Evolutionary conservation across 108 stramenopile genomes (phyloP).

Genomic region (Nitzschia sp.): DNA sequence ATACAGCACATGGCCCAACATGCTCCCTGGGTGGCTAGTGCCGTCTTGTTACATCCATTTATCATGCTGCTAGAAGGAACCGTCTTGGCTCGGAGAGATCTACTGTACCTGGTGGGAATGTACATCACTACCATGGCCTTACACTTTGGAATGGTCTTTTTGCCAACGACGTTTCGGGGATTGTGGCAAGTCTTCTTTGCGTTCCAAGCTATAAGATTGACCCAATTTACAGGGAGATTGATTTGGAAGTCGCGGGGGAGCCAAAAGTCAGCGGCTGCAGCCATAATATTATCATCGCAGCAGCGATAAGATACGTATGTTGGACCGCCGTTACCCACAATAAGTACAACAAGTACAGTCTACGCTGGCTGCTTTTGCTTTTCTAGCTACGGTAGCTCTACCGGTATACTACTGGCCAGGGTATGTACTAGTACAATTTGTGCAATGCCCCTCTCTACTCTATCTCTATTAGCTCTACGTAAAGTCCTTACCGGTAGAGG

Average conservation of each 20-base stretch:
- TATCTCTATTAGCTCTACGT: too few species aligned
- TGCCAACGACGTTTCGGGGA: constrained; percentile 43
- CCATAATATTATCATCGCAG: too few species aligned
- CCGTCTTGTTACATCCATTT: constrained; percentile 72
- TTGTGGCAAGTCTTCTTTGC: constrained; percentile 69
- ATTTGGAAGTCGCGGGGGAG: not conserved
- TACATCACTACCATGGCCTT: constrained; percentile 55
- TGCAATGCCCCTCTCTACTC: too few species aligned
- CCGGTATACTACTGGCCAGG: too few species aligned
- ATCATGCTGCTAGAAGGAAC: constrained; percentile 77
- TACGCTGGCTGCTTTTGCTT: too few species aligned
- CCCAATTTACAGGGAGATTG: constrained; percentile 52
- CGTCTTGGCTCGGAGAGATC: constrained; percentile 66
- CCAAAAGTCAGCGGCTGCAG: too few species aligned
- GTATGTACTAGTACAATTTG: too few species aligned
- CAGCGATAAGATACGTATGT: too few species aligned
- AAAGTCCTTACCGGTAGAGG: too few species aligned
- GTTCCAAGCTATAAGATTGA: constrained; percentile 68
- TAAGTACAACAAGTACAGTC: too few species aligned
- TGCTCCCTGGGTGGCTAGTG: constrained; percentile 39
- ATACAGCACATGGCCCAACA: constrained; percentile 48
- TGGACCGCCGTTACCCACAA: too few species aligned
- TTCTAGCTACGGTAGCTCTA: too few species aligned
- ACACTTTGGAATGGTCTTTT: constrained; percentile 46
- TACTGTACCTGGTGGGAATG: constrained; percentile 50